Percentiles rank a stretch among this genome's conserved stretches.
phyloP scores from a whole-genome alignment of 148 eudicot genomes.

The Dysphania ambrosioides region DNA sequence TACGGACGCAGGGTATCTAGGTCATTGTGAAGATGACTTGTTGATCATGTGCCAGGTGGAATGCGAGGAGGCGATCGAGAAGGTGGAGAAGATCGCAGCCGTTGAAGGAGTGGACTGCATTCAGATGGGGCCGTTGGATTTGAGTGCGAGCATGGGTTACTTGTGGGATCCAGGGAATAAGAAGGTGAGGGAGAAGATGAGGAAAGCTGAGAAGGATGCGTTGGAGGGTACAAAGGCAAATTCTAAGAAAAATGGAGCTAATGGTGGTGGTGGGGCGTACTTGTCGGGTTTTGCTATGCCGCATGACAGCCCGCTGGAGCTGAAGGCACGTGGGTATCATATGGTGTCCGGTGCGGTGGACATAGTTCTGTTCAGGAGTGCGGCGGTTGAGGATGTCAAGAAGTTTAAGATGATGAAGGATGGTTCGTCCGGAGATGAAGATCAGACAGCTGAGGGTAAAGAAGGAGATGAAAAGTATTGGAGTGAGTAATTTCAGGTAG shows the following conservation, averaged over 20 bases:
- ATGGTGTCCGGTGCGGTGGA: slow-evolving; percentile 84
- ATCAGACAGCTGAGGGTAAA: slow-evolving; percentile 16
- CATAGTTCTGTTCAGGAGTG: slow-evolving; percentile 60
- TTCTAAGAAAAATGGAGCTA: background rate
- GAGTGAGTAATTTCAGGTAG: slow-evolving; percentile 46
- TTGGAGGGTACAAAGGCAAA: slow-evolving; percentile 15
- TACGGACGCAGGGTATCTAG: slow-evolving; percentile 54
- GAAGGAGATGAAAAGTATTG: slow-evolving; percentile 64
- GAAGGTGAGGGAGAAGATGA: slow-evolving; percentile 66
- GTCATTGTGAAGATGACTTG: slow-evolving; percentile 53
- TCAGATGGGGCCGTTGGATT: slow-evolving; percentile 86
- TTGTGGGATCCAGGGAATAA: slow-evolving; percentile 87
- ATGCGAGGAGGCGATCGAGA: slow-evolving; percentile 48
- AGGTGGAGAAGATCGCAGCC: slow-evolving; percentile 59
- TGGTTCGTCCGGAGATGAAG: slow-evolving; percentile 8
- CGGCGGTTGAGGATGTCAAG: slow-evolving; percentile 73
- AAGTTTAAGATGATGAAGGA: slow-evolving; percentile 41
- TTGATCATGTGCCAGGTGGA: slow-evolving; percentile 92
- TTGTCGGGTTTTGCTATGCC: slow-evolving; percentile 82
- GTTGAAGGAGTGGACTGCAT: slow-evolving; percentile 86
- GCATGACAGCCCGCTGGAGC: slow-evolving; percentile 45
- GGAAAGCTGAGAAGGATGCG: slow-evolving; percentile 53
- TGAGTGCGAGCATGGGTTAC: slow-evolving; percentile 84
- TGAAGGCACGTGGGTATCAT: slow-evolving; percentile 69
- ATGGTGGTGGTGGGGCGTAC: slow-evolving; percentile 39